These are phyloP conservation scores for Boletus bicolor DNA, from an alignment of 768 basidiomycete genomes.

Conservation along the genomic window DNA sequence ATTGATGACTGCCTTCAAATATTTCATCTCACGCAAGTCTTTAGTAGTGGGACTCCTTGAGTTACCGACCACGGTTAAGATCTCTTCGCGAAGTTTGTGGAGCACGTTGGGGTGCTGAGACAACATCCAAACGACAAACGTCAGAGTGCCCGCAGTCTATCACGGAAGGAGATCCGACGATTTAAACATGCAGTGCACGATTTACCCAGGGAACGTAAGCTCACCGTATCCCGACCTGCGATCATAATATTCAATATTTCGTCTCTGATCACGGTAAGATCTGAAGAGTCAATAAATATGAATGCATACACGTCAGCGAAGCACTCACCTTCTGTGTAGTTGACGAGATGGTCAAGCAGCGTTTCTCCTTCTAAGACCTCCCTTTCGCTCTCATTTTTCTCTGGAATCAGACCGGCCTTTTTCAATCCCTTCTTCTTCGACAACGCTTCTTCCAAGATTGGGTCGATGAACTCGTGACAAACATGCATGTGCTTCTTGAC, in stretches of 20 bases:
- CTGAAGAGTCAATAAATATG: conserved; percentile 9
- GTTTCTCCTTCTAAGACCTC: conserved; percentile 25
- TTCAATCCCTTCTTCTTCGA: conserved; percentile 32
- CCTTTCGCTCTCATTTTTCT: conserved; percentile 5
- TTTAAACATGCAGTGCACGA: not conserved
- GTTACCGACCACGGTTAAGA: conserved; percentile 26
- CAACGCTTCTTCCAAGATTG: conserved; percentile 49
- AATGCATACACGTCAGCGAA: not conserved
- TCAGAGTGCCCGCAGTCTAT: conserved; percentile 32
- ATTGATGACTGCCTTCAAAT: conserved; percentile 38
- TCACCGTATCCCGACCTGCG: conserved; percentile 35
- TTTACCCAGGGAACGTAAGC: not conserved
- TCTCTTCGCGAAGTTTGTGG: conserved; percentile 30
- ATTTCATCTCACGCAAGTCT: conserved; percentile 38
- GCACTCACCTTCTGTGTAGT: conserved; percentile 26
- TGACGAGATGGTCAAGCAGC: conserved; percentile 31
- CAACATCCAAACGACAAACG: conserved; percentile 29
- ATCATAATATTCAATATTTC: conserved; percentile 38
- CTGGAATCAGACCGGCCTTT: conserved; percentile 20
- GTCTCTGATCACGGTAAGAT: conserved; percentile 32
- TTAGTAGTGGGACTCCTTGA: conserved; percentile 29
- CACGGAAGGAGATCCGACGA: not conserved
- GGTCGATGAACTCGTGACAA: conserved; percentile 50
- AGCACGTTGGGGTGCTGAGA: conserved; percentile 29
- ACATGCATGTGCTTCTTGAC: conserved; percentile 44